Evolutionary conservation across 306 rosid genomes (phyloP), one percentile per base, ranked within the genome.

Genomic region (Cicer judaicum): DNA sequence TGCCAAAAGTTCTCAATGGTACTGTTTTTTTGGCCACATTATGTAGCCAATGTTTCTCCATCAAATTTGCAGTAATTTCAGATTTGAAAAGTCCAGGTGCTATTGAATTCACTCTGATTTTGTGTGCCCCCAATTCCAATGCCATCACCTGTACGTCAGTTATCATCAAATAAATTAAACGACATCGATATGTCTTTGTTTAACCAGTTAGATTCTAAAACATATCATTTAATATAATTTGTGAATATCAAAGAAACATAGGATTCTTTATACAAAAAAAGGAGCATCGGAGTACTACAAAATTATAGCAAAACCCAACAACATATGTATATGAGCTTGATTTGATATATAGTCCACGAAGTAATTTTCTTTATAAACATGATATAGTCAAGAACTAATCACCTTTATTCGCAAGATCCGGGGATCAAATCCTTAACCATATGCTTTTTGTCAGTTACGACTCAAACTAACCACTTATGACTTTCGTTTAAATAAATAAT

Each of bases 81-180:
- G 97, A 93, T 81, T 74, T 91, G 81, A 91, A 93, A 24, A 93
- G 83, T 36, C 96, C 96, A 0, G 97, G 97, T 1, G 89, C 81
- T 84, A 89, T 88, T 10, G 91, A 82, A 62, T 93, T 93, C 79
- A 91, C 96, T 84, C 91, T 93, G 50, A 93, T 89, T 49, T 89
- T 89, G 78, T 91, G 46, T 7, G 0, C 77, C 9, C 98, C 97
- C 75, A 93, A 67, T 82, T 93, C 97, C 78, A 91, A 0, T 42
- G 97, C 98, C 98, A 93, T 88, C 11, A 82, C 85, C 98, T 93
- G 83, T 19, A 19, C 21, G 21, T 66, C 8, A 78, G 64, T 66
- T 21, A 69, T 40, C 36, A 21, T 13, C 9, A 69, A 5, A 21
- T 7, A 50, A 49, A 11, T 6, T 7, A 10, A 55, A 48, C 9